A percentile compares a stretch with the other conserved stretches of the same genome.
phyloP scores from a whole-genome alignment of 2,329 filamentous ascomycete species.

The Fusarium sp. region DNA sequence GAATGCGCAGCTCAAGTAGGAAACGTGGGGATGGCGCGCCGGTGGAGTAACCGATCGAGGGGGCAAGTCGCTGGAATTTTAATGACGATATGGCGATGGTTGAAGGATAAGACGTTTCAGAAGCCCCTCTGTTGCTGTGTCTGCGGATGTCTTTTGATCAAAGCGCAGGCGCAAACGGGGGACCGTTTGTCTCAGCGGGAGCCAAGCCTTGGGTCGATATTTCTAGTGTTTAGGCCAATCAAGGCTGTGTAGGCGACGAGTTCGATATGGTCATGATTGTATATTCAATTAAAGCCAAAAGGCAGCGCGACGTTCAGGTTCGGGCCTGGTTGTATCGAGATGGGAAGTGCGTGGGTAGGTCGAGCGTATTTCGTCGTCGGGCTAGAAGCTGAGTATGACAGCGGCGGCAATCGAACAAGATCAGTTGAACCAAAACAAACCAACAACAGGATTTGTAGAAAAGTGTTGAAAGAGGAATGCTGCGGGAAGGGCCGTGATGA shows the following conservation, averaged over 20 bases:
- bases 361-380: conserved; percentile 7
- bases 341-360: not conserved
- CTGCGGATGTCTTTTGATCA: conserved; percentile 39
- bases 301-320: conserved; percentile 42
- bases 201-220: conserved; percentile 28
- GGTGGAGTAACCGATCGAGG: conserved; percentile 42
- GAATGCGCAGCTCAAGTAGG: conserved; percentile 36
- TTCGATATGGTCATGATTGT: conserved; percentile 49
- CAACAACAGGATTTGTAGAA: conserved; percentile 23
- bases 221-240: conserved; percentile 45
- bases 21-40: conserved; percentile 30
- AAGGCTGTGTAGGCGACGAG: conserved; percentile 47
- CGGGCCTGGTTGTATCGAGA: conserved; percentile 19
- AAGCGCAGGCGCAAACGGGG: conserved; percentile 38
- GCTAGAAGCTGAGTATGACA: not conserved
- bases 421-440: conserved; percentile 15
- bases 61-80: conserved; percentile 30
- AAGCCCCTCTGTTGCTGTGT: conserved; percentile 44
- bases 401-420: conserved; percentile 4
- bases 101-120: conserved; percentile 48
- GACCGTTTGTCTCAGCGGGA: conserved; percentile 40
- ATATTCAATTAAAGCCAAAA: conserved; percentile 33
- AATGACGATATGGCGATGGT: conserved; percentile 35
- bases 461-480: conserved; percentile 34
- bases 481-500: conserved; percentile 43